Conservation (phyloP, 2,329 filamentous ascomycete species). For the Colletotrichum spaethianum region DNA sequence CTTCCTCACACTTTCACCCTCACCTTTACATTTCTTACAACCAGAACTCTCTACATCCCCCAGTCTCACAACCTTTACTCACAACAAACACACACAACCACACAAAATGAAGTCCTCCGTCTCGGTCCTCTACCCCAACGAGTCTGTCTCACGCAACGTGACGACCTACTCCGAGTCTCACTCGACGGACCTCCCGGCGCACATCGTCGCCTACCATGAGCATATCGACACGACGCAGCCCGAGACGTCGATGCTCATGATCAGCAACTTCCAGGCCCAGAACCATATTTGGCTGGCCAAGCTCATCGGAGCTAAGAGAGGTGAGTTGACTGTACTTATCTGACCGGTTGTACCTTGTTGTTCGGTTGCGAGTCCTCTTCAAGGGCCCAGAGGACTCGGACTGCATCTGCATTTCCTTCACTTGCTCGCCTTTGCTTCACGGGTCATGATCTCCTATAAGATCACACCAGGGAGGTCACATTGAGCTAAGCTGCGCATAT, state of each 20-base stretch:
- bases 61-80: neutral
- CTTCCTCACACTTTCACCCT: too few relatives aligned
- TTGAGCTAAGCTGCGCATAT: neutral
- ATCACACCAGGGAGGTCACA: neutral
- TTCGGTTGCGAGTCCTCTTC: neutral
- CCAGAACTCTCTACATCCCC: neutral
- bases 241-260: conserved; percentile 54
- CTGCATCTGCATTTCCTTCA: neutral
- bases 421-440: neutral
- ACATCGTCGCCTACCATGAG: conserved; percentile 60
- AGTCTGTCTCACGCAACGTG: conserved; percentile 57
- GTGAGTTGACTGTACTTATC: conserved; percentile 43
- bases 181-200: conserved; percentile 58
- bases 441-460: too few relatives aligned
- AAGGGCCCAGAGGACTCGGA: neutral
- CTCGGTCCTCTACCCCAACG: conserved; percentile 59
- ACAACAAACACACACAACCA: neutral
- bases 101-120: conserved; percentile 56
- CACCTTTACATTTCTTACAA: neutral
- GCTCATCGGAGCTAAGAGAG: conserved; percentile 57
- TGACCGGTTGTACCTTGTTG: neutral
- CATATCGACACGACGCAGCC: conserved; percentile 42
- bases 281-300: conserved; percentile 58
- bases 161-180: conserved; percentile 59
- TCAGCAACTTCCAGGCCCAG: conserved; percentile 59